Evolutionary conservation across 2,329 filamentous ascomycete genomes (phyloP), one percentile per base, ranked within the genome.

Genomic region (Dactylellina parvicollis): DNA sequence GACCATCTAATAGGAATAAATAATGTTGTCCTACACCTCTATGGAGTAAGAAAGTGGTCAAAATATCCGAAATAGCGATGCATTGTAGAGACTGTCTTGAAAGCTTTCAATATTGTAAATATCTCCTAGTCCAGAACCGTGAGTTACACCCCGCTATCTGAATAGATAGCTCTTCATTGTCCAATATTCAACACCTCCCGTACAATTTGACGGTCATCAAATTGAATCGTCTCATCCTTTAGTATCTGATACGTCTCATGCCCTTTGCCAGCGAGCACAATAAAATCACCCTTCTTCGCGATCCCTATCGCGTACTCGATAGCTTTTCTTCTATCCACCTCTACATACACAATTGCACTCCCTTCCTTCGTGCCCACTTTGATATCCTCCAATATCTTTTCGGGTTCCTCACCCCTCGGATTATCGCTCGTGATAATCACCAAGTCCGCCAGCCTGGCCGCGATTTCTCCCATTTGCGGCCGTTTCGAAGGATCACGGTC

Each of bases 391-490:
- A 32, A 24, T 18, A 71, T 71, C 12, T 32, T 32, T 1, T 24
- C 30, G 9, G 66, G 57, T 14, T 71, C 57, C 14, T 71, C 66
- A 0, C 20, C 12, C 12, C 66, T 34, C 8, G 66, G 66, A 22
- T 71, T 71, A 52, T 71, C 66, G 26, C 57, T 64, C 9, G 66
- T 71, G 10, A 71, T 64, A 3, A 71, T 22, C 9, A 44, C 44
- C 1, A 71, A 10, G 30, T 71, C 66, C 2, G 66, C 66, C 12
- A 71, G 20, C n/a, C 7, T n/a, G 1, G 57, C 57, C 1, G 34
- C 66, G n/a, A 71, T 10, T 4, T 49, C 34, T 9, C 66, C 66
- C 66, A 71, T 71, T 18, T 46, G 34, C 20, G 46, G 5, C n/a
- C 57, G 38, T 20, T 71, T 71, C 5, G 40, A 32, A 2, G 40